phyloP scores from a whole-genome alignment of 2,329 filamentous ascomycete species.

The Furcasterigmium sp. region DNA sequence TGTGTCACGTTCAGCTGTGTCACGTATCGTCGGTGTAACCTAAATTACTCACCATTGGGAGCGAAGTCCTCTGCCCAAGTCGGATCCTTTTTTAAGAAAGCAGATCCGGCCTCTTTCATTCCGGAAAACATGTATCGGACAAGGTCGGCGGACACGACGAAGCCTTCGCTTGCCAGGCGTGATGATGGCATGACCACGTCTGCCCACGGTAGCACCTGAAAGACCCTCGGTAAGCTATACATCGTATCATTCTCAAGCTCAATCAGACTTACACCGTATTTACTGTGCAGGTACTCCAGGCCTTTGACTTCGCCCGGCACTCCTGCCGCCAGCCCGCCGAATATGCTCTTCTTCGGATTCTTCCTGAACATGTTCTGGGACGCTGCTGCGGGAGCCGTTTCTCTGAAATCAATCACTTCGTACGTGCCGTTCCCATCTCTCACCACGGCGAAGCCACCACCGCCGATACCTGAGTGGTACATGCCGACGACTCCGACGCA shows the following conservation, averaged over 20 bases:
- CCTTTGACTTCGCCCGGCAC: constrained; percentile 75
- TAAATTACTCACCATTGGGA: constrained; percentile 56
- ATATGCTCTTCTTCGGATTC: constrained; percentile 61
- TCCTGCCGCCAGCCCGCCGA: constrained; percentile 66
- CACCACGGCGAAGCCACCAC: constrained; percentile 86
- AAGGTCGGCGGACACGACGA: constrained; percentile 67
- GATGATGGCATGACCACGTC: constrained; percentile 70
- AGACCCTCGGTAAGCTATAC: too few species aligned
- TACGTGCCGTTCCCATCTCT: constrained; percentile 68
- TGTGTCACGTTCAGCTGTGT: constrained; percentile 13
- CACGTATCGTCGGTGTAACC: too few species aligned
- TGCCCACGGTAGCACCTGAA: constrained; percentile 63
- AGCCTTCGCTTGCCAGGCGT: constrained; percentile 67
- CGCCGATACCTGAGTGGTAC: constrained; percentile 80
- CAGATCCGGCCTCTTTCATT: constrained; percentile 47
- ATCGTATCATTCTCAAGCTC: background rate
- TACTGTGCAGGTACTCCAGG: constrained; percentile 69
- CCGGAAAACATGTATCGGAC: constrained; percentile 64
- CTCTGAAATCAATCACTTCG: constrained; percentile 85
- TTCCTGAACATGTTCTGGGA: constrained; percentile 80
- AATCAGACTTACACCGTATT: constrained; percentile 52
- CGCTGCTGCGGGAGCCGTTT: constrained; percentile 78
- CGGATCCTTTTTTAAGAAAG: constrained; percentile 64
- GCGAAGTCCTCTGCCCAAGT: constrained; percentile 88
- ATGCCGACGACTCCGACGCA: constrained; percentile 72